phyloP scores from a whole-genome alignment of 1,139 yeast genomes.

The Geotrichum australiense region DNA sequence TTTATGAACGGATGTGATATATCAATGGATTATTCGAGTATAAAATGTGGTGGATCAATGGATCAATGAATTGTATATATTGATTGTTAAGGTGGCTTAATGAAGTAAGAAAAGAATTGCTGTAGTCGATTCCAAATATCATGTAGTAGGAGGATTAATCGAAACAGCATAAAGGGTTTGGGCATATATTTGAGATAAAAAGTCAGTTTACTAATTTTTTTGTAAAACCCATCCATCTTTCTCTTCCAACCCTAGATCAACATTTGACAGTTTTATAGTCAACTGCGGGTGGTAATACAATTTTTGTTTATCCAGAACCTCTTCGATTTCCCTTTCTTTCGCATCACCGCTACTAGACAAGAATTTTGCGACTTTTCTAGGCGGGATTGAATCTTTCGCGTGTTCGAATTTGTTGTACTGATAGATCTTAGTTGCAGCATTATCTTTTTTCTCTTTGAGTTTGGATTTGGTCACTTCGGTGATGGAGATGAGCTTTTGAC shows the following conservation, averaged over 20 bases:
- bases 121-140: not conserved
- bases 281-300: slow-evolving; percentile 9
- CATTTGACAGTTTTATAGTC: slow-evolving; percentile 10
- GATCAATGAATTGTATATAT: no score
- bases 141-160: not conserved
- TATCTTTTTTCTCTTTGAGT: slow-evolving; percentile 9
- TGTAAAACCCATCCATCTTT: slow-evolving; percentile 12
- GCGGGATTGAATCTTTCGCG: slow-evolving; percentile 6
- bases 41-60: no score
- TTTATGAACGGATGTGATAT: not conserved
- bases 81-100: not conserved
- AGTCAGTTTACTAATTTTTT: slow-evolving; percentile 4
- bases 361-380: slow-evolving; percentile 3
- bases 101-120: not conserved
- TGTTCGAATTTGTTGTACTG: slow-evolving; percentile 22
- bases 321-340: no score
- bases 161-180: not conserved
- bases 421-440: slow-evolving; percentile 9
- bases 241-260: slow-evolving; percentile 8
- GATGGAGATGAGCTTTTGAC: slow-evolving; percentile 27
- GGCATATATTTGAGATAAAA: not conserved
- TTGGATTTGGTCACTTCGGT: slow-evolving; percentile 25
- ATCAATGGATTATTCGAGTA: not conserved
- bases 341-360: no score
- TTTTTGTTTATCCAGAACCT: slow-evolving; percentile 1